Conservation (phyloP, 495 filamentous ascomycete species). For the Penicillium egyptiacum region DNA sequence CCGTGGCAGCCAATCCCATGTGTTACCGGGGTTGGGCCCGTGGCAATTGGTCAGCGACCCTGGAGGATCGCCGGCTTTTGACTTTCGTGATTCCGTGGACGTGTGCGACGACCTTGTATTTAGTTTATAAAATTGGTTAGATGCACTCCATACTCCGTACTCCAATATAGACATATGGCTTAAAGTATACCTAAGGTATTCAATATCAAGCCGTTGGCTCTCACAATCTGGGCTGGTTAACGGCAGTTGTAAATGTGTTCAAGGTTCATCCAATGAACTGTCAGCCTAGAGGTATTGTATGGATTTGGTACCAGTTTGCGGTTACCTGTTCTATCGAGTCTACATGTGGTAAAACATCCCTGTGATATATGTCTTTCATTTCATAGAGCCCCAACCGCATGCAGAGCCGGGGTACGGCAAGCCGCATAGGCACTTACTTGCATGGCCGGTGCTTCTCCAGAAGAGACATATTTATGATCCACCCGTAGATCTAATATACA, state of each 20-base stretch:
- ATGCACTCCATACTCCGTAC: no score
- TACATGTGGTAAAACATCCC: neutral
- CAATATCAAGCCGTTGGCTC: neutral
- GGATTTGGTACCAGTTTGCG: neutral
- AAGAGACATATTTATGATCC: conserved; percentile 10
- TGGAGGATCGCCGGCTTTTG: conserved; percentile 31
- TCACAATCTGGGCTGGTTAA: neutral
- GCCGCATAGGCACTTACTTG: conserved; percentile 17
- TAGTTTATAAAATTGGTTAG: neutral
- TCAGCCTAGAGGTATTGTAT: neutral
- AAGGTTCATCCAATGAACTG: neutral
- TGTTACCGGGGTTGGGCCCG: conserved; percentile 5
- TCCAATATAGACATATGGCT: no score
- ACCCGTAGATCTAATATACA: conserved; percentile 7
- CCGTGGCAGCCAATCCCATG: conserved; percentile 23
- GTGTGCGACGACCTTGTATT: neutral
- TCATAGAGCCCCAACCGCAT: conserved; percentile 2
- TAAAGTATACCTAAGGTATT: neutral
- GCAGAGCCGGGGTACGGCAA: conserved; percentile 15
- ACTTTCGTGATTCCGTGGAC: conserved; percentile 28
- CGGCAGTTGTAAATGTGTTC: neutral
- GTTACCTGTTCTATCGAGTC: neutral
- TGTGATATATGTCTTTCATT: neutral
- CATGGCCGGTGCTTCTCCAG: conserved; percentile 22
- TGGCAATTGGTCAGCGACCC: conserved; percentile 27